Percentiles rank a stretch among this genome's conserved stretches.
These are phyloP conservation scores for Ogataea pignaliae DNA, from an alignment of 805 yeast species.

Conservation along the genomic window DNA sequence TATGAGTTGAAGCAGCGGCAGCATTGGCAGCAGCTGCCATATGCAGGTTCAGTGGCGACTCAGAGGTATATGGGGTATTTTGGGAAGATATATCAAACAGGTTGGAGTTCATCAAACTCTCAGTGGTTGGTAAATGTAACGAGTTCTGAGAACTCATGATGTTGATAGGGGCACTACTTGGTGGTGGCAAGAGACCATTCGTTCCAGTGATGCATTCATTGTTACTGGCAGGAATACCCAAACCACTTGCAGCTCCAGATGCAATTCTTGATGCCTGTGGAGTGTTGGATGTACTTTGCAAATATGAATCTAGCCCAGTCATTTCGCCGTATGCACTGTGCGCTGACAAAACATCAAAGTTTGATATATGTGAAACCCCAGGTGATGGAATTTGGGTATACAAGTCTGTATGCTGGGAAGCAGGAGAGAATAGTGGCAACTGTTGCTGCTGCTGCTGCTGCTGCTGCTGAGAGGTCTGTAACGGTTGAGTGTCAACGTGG, in stretches of 20 bases:
- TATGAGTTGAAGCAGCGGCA: too few relatives aligned
- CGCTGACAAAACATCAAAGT: conserved; percentile 11
- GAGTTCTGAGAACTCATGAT: conserved; percentile 5
- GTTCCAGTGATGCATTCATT: background rate
- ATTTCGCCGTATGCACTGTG: conserved; percentile 7
- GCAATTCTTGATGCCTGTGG: conserved; percentile 5
- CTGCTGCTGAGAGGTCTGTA: background rate
- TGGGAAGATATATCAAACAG: conserved; percentile 13
- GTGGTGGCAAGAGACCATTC: background rate
- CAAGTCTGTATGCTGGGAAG: conserved; percentile 3
- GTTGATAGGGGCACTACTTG: conserved; percentile 3
- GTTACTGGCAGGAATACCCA: background rate
- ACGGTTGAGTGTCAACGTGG: background rate
- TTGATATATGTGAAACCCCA: conserved; percentile 11
- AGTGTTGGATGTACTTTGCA: conserved; percentile 2
- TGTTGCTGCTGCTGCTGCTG: background rate
- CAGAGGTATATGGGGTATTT: conserved; percentile 15
- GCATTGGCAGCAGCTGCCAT: background rate
- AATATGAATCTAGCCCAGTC: conserved; percentile 4
- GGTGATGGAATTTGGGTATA: conserved; percentile 9
- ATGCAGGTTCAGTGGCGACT: conserved; percentile 10
- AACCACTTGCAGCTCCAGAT: background rate
- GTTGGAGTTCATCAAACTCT: conserved; percentile 3
- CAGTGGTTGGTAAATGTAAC: conserved; percentile 3
- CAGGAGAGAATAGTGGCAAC: background rate